Evolutionary conservation across 768 basidiomycete species (phyloP).

Genomic region (Asterophora parasitica): DNA sequence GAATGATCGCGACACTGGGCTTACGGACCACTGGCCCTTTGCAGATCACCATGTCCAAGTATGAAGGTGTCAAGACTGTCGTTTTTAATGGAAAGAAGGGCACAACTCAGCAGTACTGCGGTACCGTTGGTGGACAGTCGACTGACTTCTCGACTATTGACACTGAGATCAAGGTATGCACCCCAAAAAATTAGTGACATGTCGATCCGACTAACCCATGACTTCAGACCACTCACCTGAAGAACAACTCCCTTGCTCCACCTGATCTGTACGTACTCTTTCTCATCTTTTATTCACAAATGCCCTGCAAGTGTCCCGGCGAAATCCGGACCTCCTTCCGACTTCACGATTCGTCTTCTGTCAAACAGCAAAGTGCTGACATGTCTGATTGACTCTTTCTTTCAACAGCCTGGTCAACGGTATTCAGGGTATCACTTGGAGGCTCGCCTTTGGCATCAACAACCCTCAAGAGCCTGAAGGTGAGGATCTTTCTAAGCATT

Average conservation of each 20-base stretch:
- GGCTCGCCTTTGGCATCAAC: conserved; percentile 55
- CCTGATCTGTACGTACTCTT: conserved; percentile 48
- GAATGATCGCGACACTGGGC: not conserved
- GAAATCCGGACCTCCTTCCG: conserved; percentile 14
- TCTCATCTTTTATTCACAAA: conserved; percentile 13
- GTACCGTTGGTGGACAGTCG: conserved; percentile 60
- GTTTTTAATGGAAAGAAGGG: conserved; percentile 50
- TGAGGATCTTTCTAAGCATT: no score
- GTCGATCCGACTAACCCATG: conserved; percentile 4
- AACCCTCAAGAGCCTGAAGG: conserved; percentile 52
- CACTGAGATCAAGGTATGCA: conserved; percentile 47
- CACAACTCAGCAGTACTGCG: conserved; percentile 52
- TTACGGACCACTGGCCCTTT: not conserved
- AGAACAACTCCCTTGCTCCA: conserved; percentile 50
- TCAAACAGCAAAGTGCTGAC: conserved; percentile 3
- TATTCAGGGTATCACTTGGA: no score
- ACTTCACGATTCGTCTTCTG: conserved; percentile 3
- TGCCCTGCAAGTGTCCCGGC: conserved; percentile 9
- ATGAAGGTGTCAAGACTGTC: conserved; percentile 50
- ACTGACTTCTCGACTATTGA: no score
- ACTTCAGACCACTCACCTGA: conserved; percentile 43
- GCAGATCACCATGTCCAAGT: conserved; percentile 59
- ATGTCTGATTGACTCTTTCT: conserved; percentile 8
- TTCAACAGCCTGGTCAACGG: conserved; percentile 43
- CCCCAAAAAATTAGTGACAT: not conserved